Base-by-base conservation (phyloP, 2,329 filamentous ascomycete species). In the Tricladium varicosporioides region DNA sequence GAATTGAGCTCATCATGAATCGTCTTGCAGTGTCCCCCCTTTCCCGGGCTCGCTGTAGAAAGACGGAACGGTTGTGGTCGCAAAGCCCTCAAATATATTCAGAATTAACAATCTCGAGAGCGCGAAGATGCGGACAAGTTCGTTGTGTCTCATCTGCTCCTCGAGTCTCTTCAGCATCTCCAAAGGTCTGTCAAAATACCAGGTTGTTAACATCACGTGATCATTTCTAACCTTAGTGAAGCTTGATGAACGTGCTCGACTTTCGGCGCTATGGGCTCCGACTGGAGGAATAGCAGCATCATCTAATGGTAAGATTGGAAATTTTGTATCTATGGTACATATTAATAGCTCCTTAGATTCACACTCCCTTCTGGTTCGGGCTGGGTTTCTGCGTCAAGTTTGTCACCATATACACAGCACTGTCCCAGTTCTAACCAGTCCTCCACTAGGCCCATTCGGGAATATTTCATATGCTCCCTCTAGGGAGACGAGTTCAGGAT, bases 391-490 rank as follows among this genome's bases (percentile, higher is more conserved):
- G 47, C 85, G 88, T 59, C 87, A 91, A 77, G 86, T 88, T 62
- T 66, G 74, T 70, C 19, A 40, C 22, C 22, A 27, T 7, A 27
- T 27, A 3, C 22, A 27, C 22, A 27, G n/a, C 15, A 52, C 10
- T 47, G 15, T 44, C n/a, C 31, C 15, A 43, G 13, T 36, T 16
- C 27, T 44, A 2, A 11, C n/a, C 48, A 42, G 19, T 40, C 36
- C 10, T 40, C 36, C 11, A 40, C 10, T 40, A 40, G 85, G 87
- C 91, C 16, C 89, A 96, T 70, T 85, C 92, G 7, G 94, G 94
- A 27, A 85, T 97, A 36, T 99, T 97, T 67, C 94, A 99, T 68
- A 80, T 96, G 69, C 80, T 99, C 1, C 94, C 94, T 0, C 75
- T 99, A 0, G 94, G 94, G 0, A 79, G 91, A 31, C 83, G 91